Conservation (phyloP, 2,329 filamentous ascomycete species). For the Hymenoscyphus salicellus region DNA sequence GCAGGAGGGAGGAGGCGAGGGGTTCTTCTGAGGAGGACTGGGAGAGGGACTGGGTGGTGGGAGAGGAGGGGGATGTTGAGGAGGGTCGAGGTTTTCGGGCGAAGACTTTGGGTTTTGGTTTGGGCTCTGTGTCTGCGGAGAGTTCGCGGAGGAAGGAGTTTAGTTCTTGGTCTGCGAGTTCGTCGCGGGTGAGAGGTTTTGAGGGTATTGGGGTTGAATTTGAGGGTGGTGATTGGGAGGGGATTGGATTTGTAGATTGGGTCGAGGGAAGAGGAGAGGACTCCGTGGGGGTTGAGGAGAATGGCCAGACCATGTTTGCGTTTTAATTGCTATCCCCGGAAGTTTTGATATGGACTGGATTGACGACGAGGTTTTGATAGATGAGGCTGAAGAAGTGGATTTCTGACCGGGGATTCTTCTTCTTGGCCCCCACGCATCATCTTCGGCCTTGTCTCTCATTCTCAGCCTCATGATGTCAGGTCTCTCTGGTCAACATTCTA, state of each 20-base stretch:
- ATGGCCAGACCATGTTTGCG: conserved; percentile 61
- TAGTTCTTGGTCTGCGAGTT: conserved; percentile 36
- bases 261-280: conserved; percentile 16
- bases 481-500: neutral
- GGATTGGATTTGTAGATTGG: neutral
- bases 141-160: conserved; percentile 37
- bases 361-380: neutral
- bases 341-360: neutral
- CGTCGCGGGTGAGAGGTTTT: conserved; percentile 29
- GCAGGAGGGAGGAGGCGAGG: conserved; percentile 68
- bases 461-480: conserved; percentile 21
- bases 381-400: conserved; percentile 13
- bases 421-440: neutral
- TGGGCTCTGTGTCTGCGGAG: conserved; percentile 27
- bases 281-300: conserved; percentile 37
- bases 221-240: conserved; percentile 16
- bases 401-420: neutral
- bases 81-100: conserved; percentile 13
- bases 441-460: neutral
- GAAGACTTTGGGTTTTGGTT: conserved; percentile 32
- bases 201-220: conserved; percentile 2
- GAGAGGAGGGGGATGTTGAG: conserved; percentile 27
- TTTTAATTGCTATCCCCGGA: neutral
- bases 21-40: conserved; percentile 27
- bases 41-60: conserved; percentile 14